These are phyloP conservation scores for Pelargonium myrrhifolium DNA, from an alignment of 441 rosid species.

Conservation along the genomic window DNA sequence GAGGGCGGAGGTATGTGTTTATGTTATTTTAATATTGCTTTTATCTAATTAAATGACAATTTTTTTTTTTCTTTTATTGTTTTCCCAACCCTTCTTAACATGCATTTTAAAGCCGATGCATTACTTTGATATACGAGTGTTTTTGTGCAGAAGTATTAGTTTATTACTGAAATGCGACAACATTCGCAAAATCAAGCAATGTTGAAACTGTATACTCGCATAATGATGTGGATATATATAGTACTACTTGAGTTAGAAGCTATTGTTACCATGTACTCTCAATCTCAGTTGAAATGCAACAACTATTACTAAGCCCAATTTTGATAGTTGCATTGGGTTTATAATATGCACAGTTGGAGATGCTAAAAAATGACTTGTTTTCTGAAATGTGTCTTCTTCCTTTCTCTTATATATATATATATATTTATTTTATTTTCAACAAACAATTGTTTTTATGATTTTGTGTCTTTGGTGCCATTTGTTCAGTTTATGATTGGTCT, in stretches of 20 bases:
- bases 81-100: not conserved
- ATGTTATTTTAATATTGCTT: not conserved
- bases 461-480: slow-evolving; percentile 8
- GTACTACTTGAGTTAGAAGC: not conserved
- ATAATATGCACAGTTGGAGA: not conserved
- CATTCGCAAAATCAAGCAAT: not conserved
- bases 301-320: not conserved
- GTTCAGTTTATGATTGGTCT: slow-evolving; percentile 4
- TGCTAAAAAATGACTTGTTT: not conserved
- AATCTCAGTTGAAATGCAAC: not conserved
- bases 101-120: not conserved
- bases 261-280: not conserved
- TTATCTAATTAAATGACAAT: not conserved
- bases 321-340: not conserved
- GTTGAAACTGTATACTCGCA: slow-evolving; percentile 4
- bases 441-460: not conserved
- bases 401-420: too few relatives aligned
- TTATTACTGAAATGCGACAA: not conserved
- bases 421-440: too few relatives aligned
- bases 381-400: not conserved
- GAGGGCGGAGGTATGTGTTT: slow-evolving; percentile 44
- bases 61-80: not conserved
- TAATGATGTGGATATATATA: not conserved
- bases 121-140: not conserved
- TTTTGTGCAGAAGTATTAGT: not conserved